Percentiles rank a stretch among this genome's conserved stretches.
Evolutionary conservation across 129 eudicot species (phyloP).

Genomic region (Flaveria sonorensis): DNA sequence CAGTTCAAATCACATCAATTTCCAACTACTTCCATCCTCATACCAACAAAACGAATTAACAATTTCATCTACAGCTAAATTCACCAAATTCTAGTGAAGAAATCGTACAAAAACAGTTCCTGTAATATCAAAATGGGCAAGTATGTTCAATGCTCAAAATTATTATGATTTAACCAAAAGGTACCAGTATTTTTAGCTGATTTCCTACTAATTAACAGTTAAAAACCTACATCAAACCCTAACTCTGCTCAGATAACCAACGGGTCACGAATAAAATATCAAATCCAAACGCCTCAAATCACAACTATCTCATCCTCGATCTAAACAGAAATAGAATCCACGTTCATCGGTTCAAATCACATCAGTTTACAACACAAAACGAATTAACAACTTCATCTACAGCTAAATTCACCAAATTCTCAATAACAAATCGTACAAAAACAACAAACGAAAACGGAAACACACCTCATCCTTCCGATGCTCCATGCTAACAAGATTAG

Average conservation of each 20-base stretch:
- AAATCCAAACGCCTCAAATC: neutral
- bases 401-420: neutral
- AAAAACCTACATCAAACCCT: neutral
- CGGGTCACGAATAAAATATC: neutral
- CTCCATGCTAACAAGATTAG: neutral
- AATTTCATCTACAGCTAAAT: neutral
- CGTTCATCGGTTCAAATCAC: neutral
- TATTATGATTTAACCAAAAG: no score
- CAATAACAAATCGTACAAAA: neutral
- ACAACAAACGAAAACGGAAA: neutral
- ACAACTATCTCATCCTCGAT: no score
- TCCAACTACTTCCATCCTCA: neutral
- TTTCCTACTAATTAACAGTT: neutral
- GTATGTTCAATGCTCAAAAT: no score
- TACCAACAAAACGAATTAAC: neutral
- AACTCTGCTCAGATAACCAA: neutral
- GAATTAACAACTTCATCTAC: neutral
- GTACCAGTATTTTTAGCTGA: no score
- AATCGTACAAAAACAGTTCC: neutral
- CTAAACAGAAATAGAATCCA: neutral
- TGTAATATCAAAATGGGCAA: neutral
- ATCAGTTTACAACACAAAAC: neutral
- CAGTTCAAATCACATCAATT: neutral
- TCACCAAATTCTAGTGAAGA: neutral
- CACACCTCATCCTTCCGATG: constrained; percentile 19